Conservation (phyloP, 1,139 yeast species). For the Hyphopichia burtonii region DNA sequence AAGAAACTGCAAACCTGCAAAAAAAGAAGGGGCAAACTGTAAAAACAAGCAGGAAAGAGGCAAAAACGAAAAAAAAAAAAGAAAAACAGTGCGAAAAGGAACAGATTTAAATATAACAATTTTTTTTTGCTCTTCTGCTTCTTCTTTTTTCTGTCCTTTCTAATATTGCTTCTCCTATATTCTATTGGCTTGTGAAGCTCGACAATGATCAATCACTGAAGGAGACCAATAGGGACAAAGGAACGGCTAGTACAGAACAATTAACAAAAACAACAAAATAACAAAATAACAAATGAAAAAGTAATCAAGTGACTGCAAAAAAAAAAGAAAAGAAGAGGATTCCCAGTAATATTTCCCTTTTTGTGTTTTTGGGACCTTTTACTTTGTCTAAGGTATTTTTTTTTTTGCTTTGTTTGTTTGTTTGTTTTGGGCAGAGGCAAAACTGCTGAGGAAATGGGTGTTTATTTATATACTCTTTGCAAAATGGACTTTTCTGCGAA, state of each 20-base stretch:
- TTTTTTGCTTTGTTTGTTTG: background rate
- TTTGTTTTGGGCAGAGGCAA: background rate
- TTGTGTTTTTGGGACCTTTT: too few species aligned
- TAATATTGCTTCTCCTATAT: too few species aligned
- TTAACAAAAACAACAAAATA: too few species aligned
- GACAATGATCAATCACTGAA: too few species aligned
- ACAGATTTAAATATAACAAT: background rate
- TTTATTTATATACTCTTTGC: slow-evolving; percentile 5
- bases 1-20: too few species aligned
- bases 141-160: too few species aligned
- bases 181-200: too few species aligned
- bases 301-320: background rate
- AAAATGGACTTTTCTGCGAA: background rate
- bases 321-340: background rate
- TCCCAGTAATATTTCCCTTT: too few species aligned
- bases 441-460: slow-evolving; percentile 3
- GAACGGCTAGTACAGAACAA: too few species aligned
- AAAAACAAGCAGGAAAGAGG: background rate
- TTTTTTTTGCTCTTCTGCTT: background rate
- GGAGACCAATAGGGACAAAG: too few species aligned
- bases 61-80: background rate
- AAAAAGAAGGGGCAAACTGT: background rate
- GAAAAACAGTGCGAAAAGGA: background rate
- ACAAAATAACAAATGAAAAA: background rate
- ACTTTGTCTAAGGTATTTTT: background rate